phyloP scores from a whole-genome alignment of 495 filamentous ascomycete species.

The Trichoderma erinaceum region DNA sequence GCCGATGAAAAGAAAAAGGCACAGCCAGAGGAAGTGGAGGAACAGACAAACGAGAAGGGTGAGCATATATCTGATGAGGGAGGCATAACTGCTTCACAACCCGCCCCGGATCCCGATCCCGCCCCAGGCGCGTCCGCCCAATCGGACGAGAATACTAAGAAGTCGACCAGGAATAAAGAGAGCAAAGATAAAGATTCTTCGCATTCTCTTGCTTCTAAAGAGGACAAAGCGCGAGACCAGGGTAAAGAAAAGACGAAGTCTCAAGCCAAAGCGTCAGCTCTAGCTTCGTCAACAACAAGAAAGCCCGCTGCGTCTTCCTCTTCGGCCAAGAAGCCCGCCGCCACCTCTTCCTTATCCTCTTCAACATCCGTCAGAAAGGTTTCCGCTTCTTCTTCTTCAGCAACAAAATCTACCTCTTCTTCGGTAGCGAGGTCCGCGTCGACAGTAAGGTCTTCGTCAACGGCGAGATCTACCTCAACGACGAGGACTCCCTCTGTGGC shows the following conservation, averaged over 20 bases:
- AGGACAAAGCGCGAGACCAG: neutral
- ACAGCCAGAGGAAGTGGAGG: neutral
- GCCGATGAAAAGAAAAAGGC: neutral
- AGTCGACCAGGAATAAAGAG: constrained; percentile 4
- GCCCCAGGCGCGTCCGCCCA: neutral
- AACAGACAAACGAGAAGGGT: neutral
- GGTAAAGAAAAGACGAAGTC: neutral
- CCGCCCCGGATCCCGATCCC: neutral
- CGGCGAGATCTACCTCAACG: neutral
- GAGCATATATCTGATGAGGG: neutral
- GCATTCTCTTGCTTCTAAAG: constrained; percentile 9
- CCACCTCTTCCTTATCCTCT: neutral
- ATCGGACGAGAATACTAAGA: neutral
- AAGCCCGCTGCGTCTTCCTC: neutral
- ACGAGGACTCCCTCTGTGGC: neutral
- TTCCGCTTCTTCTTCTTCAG: neutral
- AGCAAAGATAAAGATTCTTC: constrained; percentile 7
- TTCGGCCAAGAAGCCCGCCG: constrained; percentile 3
- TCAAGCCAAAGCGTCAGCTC: neutral
- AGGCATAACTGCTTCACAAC: neutral
- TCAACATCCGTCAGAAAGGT: neutral
- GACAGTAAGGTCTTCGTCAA: neutral
- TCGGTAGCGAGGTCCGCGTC: neutral
- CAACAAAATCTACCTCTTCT: neutral
- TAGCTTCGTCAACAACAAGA: neutral